phyloP scores from a whole-genome alignment of 1,284 basidiomycete genomes.

The Malassezia globosa region DNA sequence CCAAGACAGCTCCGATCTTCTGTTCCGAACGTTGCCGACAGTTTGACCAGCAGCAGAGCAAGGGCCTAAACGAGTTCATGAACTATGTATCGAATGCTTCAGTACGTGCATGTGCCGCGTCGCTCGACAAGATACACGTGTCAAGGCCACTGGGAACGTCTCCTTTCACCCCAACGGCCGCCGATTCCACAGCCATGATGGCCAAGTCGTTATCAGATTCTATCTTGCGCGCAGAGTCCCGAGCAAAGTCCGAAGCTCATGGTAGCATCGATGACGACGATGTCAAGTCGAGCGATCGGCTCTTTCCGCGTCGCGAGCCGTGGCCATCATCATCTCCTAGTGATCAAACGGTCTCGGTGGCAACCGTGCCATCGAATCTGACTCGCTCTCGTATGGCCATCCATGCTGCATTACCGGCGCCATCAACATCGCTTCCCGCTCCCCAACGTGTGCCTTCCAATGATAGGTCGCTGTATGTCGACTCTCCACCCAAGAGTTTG shows the following conservation, averaged over 20 bases:
- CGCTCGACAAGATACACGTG: too few relatives aligned
- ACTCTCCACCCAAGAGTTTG: conserved; percentile 2
- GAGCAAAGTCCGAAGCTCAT: neutral
- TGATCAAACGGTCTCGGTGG: neutral
- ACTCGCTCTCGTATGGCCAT: conserved; percentile 4
- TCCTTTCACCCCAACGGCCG: too few relatives aligned
- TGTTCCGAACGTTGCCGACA: conserved; percentile 11
- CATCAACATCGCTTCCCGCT: too few relatives aligned
- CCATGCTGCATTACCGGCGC: neutral
- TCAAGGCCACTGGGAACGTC: too few relatives aligned
- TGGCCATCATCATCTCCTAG: too few relatives aligned
- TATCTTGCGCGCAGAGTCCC: conserved; percentile 1
- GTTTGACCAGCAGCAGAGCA: conserved; percentile 5
- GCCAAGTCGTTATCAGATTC: conserved; percentile 4
- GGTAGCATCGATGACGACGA: neutral
- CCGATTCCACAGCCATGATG: neutral
- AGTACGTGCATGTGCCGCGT: neutral
- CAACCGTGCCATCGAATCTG: conserved; percentile 4
- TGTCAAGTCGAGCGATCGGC: too few relatives aligned
- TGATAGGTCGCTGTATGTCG: neutral
- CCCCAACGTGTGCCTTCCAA: neutral
- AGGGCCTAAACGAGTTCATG: conserved; percentile 9
- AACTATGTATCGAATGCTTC: conserved; percentile 7
- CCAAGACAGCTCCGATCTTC: conserved; percentile 2
- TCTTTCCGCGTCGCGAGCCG: neutral